Conservation (phyloP, 805 yeast species). For the Brettanomyces naardenensis region DNA sequence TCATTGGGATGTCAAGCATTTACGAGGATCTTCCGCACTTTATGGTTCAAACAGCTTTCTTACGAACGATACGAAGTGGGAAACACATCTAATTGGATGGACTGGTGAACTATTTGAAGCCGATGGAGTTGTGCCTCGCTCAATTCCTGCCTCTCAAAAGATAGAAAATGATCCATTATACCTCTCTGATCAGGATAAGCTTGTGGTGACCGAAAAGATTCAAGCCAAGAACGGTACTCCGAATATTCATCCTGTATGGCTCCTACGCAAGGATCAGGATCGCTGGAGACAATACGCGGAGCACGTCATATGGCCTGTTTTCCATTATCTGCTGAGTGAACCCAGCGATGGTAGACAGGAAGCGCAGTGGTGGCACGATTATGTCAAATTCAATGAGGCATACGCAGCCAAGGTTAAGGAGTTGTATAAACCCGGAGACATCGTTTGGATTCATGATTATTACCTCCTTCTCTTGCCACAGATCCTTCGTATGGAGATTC, state of each 20-base stretch:
- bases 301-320: conserved; percentile 85
- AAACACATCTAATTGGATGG: conserved; percentile 87
- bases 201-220: conserved; percentile 38
- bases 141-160: conserved; percentile 17
- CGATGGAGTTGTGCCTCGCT: conserved; percentile 18
- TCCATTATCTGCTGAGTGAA: conserved; percentile 84
- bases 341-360: conserved; percentile 64
- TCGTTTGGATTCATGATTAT: conserved; percentile 90
- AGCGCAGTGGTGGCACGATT: conserved; percentile 74
- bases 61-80: conserved; percentile 68
- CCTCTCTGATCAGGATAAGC: conserved; percentile 48
- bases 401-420: conserved; percentile 71
- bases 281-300: conserved; percentile 91
- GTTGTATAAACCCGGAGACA: conserved; percentile 79
- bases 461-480: conserved; percentile 77
- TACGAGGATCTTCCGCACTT: conserved; percentile 80
- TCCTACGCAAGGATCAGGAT: conserved; percentile 66
- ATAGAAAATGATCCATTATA: conserved; percentile 55
- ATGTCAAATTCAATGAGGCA: conserved; percentile 84
- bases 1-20: conserved; percentile 53
- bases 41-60: conserved; percentile 67
- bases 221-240: conserved; percentile 35
- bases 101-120: conserved; percentile 68
- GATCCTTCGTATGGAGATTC: conserved; percentile 67
- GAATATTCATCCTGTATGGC: conserved; percentile 81